Evolutionary conservation across 345 rosid genomes (phyloP).

Genomic region (Citrus hindsii): DNA sequence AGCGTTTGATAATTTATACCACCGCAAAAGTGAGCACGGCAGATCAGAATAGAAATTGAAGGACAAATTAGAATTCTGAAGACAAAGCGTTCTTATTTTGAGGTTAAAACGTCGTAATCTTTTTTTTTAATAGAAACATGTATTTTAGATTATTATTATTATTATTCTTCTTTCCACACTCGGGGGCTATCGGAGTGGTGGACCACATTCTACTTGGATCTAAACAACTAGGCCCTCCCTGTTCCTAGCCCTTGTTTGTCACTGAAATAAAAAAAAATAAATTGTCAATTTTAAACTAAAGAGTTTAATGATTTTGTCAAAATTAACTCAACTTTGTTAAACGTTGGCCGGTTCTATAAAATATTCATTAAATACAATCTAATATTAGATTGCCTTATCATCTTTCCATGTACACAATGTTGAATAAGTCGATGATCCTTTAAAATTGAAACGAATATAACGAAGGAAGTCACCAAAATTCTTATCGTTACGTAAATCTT

Average conservation of each 20-base stretch:
- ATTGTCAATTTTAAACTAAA: neutral
- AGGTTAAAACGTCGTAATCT: slow-evolving; percentile 2
- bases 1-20: neutral
- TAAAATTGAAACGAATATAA: no score
- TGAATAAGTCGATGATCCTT: no score
- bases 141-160: neutral
- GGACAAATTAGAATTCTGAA: neutral
- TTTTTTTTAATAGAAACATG: neutral
- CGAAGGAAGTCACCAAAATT: no score
- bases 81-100: no score
- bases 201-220: neutral
- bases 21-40: neutral
- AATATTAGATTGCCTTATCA: no score
- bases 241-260: neutral
- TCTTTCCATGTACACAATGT: no score
- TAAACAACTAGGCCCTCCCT: neutral
- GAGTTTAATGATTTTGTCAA: neutral
- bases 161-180: neutral
- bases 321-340: neutral
- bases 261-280: neutral
- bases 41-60: neutral
- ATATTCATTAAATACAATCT: no score
- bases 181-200: neutral
- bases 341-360: neutral
- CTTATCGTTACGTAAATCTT: neutral